Evolutionary conservation across 1,284 basidiomycete genomes (phyloP), one percentile per base, ranked within the genome.

Genomic region (Microbotryum intermedium): DNA sequence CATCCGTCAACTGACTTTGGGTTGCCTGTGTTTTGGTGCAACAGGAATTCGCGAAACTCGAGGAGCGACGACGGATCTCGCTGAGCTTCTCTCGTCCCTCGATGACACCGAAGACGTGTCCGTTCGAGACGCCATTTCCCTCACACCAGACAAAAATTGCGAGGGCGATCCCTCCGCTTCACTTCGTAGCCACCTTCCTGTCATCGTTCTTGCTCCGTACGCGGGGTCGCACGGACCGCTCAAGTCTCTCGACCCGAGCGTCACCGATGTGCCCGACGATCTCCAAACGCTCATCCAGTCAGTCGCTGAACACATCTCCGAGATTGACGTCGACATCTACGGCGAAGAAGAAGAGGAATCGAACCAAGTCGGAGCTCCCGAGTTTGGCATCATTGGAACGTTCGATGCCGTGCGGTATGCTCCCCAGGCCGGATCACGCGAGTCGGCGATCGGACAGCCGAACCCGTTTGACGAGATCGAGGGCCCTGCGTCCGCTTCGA

Each of bases 31-130:
- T 18, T 2, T 20, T 0, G 6, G 25, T 5, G n/a, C 59, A 61
- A 57, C 43, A 1, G 53, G 59, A 7, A 60, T 60, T 21, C 25
- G 44, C 13, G 39, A 65, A 16, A 58, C 59, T 1, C 48, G 56
- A 16, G 53, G 60, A 21, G 65, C 65, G 18, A 67, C 65, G 9
- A 60, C 60, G 11, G 65, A 67, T 30, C 60, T 67, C 9, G 65
- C 62, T 34, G 65, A 59, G n/a, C 55, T 67, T 6, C 58, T 67
- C 18, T 58, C 53, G 3, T 53, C 43, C 0, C 52, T 67, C 11
- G 65, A 67, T 2, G 63, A 65, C 21, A 65, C 60, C 1, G 34
- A 39, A n/a, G 62, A 62, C 30, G 26, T 55, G n/a, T 58, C 43
- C 28, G 30, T 7, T 45, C 58, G 34, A 39, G 34, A 16, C 3